Evolutionary conservation across 768 basidiomycete genomes (phyloP), one percentile per base, ranked within the genome.

Genomic region (Tricholoma bakamatsutake): DNA sequence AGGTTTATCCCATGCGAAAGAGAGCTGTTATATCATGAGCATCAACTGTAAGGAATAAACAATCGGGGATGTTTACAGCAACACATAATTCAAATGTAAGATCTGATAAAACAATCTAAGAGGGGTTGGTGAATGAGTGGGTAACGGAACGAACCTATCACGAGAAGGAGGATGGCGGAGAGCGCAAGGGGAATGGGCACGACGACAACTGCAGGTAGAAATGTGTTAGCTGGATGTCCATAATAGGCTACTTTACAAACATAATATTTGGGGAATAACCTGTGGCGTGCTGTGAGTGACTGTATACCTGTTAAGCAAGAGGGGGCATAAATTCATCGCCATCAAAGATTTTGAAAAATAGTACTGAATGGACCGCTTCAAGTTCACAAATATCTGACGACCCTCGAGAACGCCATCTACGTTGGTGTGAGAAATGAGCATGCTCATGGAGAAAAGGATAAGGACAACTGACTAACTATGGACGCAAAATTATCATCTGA

Each of bases 401-500:
- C 84, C 84, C 67, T 87, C 85, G 0, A 80, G 77, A 30, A 85
- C 84, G 59, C 85, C 85, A 76, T 84, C 80, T 82, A 61, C 17
- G 47, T 35, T 53, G 47, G 35, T 24, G 24, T 40, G 10, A 57
- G 31, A n/a, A 12, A 8, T 10, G 13, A 17, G 7, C 15, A 37
- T 2, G 5, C 3, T 8, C 10, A 21, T 12, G 12, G 24, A 24
- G 52, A 31, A 13, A n/a, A 27, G 24, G 46, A 18, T 21, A 40
- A 6, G 12, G 48, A 31, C 6, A 46, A 81, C 81, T 77, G 57
- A 81, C 80, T 84, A 54, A 87, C 83, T 48, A 82, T 85, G 1
- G 84, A 85, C 4, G 85, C 84, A 61, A 87, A 87, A 62, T 87
- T 87, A 64, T 87, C 85, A 57, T 87, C 82, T 82, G 50, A 7